Evolutionary conservation across 768 basidiomycete species (phyloP).

Genomic region (Crassisporium funariophilum): DNA sequence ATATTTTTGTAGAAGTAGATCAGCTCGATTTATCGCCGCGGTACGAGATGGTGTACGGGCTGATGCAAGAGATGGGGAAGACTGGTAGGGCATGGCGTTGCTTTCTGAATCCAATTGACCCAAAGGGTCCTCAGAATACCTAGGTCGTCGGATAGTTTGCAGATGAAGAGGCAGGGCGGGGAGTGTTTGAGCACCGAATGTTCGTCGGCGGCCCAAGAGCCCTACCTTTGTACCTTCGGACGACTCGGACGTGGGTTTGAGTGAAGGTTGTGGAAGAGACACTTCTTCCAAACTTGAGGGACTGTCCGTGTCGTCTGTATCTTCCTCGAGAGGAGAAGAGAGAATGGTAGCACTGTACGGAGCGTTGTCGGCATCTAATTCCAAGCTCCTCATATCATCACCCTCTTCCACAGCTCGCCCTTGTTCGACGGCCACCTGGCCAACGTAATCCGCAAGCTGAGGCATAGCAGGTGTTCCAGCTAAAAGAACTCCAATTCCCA

Average conservation of each 20-base stretch:
- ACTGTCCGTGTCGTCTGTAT: conserved; percentile 46
- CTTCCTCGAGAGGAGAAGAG: conserved; percentile 36
- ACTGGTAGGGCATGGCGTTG: conserved; percentile 57
- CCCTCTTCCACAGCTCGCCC: conserved; percentile 74
- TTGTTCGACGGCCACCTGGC: conserved; percentile 87
- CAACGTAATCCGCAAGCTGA: conserved; percentile 67
- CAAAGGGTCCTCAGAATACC: conserved; percentile 73
- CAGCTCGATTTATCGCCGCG: conserved; percentile 46
- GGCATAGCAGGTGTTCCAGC: conserved; percentile 83
- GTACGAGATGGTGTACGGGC: conserved; percentile 47
- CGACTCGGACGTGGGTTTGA: conserved; percentile 7
- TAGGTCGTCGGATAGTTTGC: conserved; percentile 50
- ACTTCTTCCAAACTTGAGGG: conserved; percentile 32
- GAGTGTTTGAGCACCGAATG: conserved; percentile 73
- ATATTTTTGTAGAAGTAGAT: conserved; percentile 67
- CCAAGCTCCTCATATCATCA: conserved; percentile 48
- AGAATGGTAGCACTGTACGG: conserved; percentile 10
- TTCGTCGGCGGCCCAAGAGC: conserved; percentile 42
- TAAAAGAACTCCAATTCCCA: conserved; percentile 82
- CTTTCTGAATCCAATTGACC: conserved; percentile 61
- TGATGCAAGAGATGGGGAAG: conserved; percentile 68
- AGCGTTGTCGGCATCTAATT: conserved; percentile 50
- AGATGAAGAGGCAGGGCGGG: conserved; percentile 71
- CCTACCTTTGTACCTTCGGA: conserved; percentile 20
- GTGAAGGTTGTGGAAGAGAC: conserved; percentile 13